Base-by-base conservation (phyloP, 352 stramenopile genomes). In the Globisporangium mamillatum region DNA sequence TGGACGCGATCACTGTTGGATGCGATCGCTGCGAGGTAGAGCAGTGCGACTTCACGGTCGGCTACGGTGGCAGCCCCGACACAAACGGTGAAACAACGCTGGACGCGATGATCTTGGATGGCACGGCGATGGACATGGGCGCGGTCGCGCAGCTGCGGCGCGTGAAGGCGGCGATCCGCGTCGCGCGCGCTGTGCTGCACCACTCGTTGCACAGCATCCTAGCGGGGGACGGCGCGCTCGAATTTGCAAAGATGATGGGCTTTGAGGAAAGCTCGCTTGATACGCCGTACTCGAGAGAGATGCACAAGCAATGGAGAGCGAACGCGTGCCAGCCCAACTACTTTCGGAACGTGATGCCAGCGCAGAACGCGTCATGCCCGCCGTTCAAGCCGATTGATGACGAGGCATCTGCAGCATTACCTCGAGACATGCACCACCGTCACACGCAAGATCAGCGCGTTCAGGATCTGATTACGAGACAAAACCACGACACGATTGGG, bases 51-150 rank as follows among this genome's bases (percentile, higher is more conserved):
- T 91, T 89, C 58, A 96, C 88, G 0, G 90, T 97, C 60, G 92
- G 92, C 1, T 98, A 90, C 64, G 92, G 92, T 20, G 90, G 89
- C 8, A 95, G 90, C 57, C 91, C 92, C 0, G 91, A 98, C 66
- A 84, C 81, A 1, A 80, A 66, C n/a, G 92, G 90, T 4, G 88
- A 97, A 67, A 96, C 91, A 12, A 97, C 90, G 24, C 80, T 98
- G 14, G 92, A 98, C 63, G 90, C 92, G 6, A 97, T 98, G 90
- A 94, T 98, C 64, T 73, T 98, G 71, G 90, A 97, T 59, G 92
- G 90, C 6, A 75, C 75, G 20, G 93, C 78, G 16, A 92, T 95
- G 79, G 77, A 79, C 64, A 94, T 97, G 79, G 91, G 92, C 14
- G 89, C 89, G 0, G 91, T 98, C 4, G 92, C 79, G 12, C 85